Conservation (phyloP, 1,284 basidiomycete species). For the Rhodotorula sp. region DNA sequence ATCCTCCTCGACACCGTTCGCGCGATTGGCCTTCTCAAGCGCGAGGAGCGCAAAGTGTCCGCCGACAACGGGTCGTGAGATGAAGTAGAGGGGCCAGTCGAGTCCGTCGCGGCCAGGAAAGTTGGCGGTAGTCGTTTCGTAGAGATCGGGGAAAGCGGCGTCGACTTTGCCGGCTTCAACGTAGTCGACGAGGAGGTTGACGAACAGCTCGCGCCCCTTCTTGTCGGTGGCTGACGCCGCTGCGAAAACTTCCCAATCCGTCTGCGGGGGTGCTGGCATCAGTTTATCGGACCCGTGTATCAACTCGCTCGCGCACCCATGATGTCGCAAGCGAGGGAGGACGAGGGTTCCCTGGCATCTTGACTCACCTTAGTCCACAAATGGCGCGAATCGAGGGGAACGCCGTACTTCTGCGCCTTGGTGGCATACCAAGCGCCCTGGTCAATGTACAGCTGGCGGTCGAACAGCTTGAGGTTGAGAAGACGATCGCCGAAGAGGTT, state of each 20-base stretch:
- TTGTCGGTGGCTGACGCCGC: slow-evolving; percentile 43
- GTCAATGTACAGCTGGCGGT: slow-evolving; percentile 45
- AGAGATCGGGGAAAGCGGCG: slow-evolving; percentile 47
- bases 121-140: slow-evolving; percentile 38
- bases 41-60: slow-evolving; percentile 49
- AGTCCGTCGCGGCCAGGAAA: slow-evolving; percentile 36
- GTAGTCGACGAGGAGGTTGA: slow-evolving; percentile 45
- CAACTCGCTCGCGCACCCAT: too few relatives aligned
- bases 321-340: too few relatives aligned
- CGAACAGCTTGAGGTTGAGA: slow-evolving; percentile 47
- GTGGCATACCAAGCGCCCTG: slow-evolving; percentile 46
- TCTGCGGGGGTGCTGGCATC: slow-evolving; percentile 27
- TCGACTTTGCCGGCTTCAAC: slow-evolving; percentile 46
- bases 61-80: slow-evolving; percentile 47
- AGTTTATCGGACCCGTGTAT: too few relatives aligned
- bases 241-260: slow-evolving; percentile 49
- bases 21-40: slow-evolving; percentile 28
- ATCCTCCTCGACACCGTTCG: background rate
- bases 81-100: slow-evolving; percentile 47
- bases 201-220: slow-evolving; percentile 44
- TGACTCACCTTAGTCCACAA: slow-evolving; percentile 44
- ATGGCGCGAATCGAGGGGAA: slow-evolving; percentile 48
- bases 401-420: slow-evolving; percentile 44
- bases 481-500: slow-evolving; percentile 47
- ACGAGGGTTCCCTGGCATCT: too few relatives aligned